Evolutionary conservation across 257 asterid genomes (phyloP).

Genomic region (Striga asiatica): DNA sequence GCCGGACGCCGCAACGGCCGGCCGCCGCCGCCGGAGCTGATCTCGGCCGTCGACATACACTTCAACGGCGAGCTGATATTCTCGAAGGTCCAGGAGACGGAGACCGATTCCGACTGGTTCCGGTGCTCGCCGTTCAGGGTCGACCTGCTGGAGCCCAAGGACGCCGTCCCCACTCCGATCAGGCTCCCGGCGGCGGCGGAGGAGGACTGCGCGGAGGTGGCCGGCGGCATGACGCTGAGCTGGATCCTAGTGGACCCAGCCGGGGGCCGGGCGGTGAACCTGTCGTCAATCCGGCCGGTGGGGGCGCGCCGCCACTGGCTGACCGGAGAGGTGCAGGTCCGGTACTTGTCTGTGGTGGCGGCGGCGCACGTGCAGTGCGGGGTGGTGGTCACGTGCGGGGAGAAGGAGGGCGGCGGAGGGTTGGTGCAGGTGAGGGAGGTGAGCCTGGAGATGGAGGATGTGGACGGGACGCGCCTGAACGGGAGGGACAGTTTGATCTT

Average conservation of each 20-base stretch:
- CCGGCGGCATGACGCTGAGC: conserved; percentile 37
- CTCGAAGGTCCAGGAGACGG: conserved; percentile 44
- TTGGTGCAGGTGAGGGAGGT: conserved; percentile 80
- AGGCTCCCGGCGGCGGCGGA: conserved; percentile 34
- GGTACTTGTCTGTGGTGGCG: conserved; percentile 42
- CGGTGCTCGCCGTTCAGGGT: conserved; percentile 75
- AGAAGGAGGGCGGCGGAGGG: conserved; percentile 51
- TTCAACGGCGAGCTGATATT: conserved; percentile 30
- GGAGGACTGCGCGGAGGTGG: conserved; percentile 24
- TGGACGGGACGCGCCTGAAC: conserved; percentile 64
- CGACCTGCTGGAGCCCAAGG: conserved; percentile 73
- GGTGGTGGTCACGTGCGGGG: conserved; percentile 57
- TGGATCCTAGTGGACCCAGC: conserved; percentile 64
- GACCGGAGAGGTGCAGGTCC: conserved; percentile 64
- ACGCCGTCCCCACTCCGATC: conserved; percentile 44
- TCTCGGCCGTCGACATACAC: conserved; percentile 71
- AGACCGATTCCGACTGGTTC: conserved; percentile 63
- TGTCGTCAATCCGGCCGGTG: conserved; percentile 62
- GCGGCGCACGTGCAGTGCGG: conserved; percentile 40
- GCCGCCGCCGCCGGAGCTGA: conserved; percentile 28
- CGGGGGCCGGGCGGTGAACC: conserved; percentile 40
- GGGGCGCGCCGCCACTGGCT: conserved; percentile 74
- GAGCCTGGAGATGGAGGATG: conserved; percentile 61
- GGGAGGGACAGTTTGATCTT: conserved; percentile 78
- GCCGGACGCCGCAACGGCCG: conserved; percentile 1